Base-by-base conservation (phyloP, 768 basidiomycete genomes). In the Phallus indusiatus region DNA sequence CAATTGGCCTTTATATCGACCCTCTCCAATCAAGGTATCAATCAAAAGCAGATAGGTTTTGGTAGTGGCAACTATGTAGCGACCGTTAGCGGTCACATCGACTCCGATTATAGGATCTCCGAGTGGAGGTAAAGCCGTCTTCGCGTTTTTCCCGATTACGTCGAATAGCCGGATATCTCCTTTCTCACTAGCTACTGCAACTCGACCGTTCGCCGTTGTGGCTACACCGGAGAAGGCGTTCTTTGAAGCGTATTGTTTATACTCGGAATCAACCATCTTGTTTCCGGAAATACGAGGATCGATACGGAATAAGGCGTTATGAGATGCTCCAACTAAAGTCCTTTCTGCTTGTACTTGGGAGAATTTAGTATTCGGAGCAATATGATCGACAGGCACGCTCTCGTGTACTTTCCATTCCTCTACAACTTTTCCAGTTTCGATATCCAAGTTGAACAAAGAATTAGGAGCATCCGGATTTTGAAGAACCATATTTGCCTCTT, bases 331-430 rank as follows among this genome's bases (percentile, higher is more conserved):
- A 62, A 98, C 84, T 57, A 99, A 78, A 1, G 96, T 99, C 70
- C 96, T 90, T 69, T 95, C 87, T 52, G 78, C 81, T 46, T 94
- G 94, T 64, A 86, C 96, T 64, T 88, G 94, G 6, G 96, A 94
- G 66, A 92, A 97, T 72, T 99, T 99, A 74, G 80, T 85, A 65
- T 93, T 85, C 5, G 96, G 94, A 1, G 94, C 83, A 69, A 98
- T 89, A 67, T 95, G 86, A 70, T 88, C 80, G 63, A 99, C 90
- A 16, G 79, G 76, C 63, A 98, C 77, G 67, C 87, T 78, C 36
- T 97, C 92, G 68, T 94, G 86, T n/a, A 99, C 85, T 69, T 93
- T 95, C 94, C 93, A 97, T 70, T 99, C 96, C 69, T 99, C 96
- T 20, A 98, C 92, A 28, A 99, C 85, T 72, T 96, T 95, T 47